Evolutionary conservation across 345 rosid species (phyloP).

Genomic region (Eutrema yunnanense): DNA sequence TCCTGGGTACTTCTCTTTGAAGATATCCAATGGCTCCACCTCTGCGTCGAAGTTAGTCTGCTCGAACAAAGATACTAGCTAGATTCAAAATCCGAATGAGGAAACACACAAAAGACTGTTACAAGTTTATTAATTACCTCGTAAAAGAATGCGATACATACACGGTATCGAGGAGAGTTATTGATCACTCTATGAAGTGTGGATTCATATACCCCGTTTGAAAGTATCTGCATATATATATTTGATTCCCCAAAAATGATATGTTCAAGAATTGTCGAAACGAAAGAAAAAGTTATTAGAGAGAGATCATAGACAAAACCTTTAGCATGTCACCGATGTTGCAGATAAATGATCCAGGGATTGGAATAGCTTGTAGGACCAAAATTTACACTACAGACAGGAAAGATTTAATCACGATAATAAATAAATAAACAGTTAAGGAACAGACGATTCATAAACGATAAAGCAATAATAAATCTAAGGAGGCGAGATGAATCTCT

Average conservation of each 20-base stretch:
- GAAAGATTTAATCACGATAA: too few species aligned
- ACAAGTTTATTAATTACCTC: constrained; percentile 45
- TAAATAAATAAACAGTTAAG: too few species aligned
- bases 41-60: constrained; percentile 62
- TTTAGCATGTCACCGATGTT: constrained; percentile 93
- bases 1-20: constrained; percentile 30
- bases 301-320: constrained; percentile 22
- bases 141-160: constrained; percentile 62
- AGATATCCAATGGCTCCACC: constrained; percentile 67
- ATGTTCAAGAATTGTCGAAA: background rate
- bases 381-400: too few species aligned
- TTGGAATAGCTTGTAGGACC: constrained; percentile 64
- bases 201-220: constrained; percentile 74
- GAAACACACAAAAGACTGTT: background rate
- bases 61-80: background rate
- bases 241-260: background rate
- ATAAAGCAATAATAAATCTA: too few species aligned
- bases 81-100: background rate
- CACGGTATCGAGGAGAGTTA: constrained; percentile 46
- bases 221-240: constrained; percentile 43
- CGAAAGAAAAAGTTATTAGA: background rate
- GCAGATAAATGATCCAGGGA: constrained; percentile 81
- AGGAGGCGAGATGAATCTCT: too few species aligned
- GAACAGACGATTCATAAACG: too few species aligned
- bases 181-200: constrained; percentile 74